A percentile compares a stretch with the other conserved stretches of the same genome.
phyloP scores from a whole-genome alignment of 2,329 filamentous ascomycete genomes.

The Neospermospora avenae region DNA sequence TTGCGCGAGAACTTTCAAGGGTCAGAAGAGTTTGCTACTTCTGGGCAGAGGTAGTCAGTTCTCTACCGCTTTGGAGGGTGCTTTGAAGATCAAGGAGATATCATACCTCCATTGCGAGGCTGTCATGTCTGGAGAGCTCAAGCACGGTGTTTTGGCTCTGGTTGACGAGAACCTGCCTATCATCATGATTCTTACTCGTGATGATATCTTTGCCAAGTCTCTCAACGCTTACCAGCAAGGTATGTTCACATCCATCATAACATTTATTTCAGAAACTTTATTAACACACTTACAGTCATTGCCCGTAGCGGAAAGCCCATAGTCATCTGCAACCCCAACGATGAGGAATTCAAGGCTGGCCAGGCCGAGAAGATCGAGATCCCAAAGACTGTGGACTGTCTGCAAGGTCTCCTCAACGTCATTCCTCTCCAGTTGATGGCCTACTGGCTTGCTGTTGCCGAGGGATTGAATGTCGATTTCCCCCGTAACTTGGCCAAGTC shows the following conservation, averaged over 20 bases:
- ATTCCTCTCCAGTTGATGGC: slow-evolving; percentile 96
- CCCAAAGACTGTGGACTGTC: slow-evolving; percentile 87
- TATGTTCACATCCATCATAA: slow-evolving; percentile 42
- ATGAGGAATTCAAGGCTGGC: slow-evolving; percentile 82
- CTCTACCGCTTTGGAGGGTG: slow-evolving; percentile 94
- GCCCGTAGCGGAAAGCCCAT: slow-evolving; percentile 94
- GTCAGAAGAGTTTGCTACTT: slow-evolving; percentile 93
- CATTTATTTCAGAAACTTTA: slow-evolving; percentile 4
- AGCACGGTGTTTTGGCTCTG: slow-evolving; percentile 95
- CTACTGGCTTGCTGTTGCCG: slow-evolving; percentile 96
- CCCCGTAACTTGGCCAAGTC: slow-evolving; percentile 98
- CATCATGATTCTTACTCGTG: slow-evolving; percentile 98
- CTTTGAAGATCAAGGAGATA: slow-evolving; percentile 99
- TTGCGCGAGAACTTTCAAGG: slow-evolving; percentile 88
- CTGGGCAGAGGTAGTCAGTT: slow-evolving; percentile 95
- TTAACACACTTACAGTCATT: slow-evolving; percentile 62
- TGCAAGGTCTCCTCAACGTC: slow-evolving; percentile 97
- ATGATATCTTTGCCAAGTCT: slow-evolving; percentile 97
- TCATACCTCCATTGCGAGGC: slow-evolving; percentile 99
- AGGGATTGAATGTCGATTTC: slow-evolving; percentile 97
- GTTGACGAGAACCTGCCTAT: slow-evolving; percentile 98
- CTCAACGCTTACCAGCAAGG: slow-evolving; percentile 98
- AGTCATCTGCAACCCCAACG: slow-evolving; percentile 91
- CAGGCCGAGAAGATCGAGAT: slow-evolving; percentile 98
- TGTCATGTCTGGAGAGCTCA: slow-evolving; percentile 99